Conservation (phyloP, 768 basidiomycete species). For the Vishniacozyma victoriae region DNA sequence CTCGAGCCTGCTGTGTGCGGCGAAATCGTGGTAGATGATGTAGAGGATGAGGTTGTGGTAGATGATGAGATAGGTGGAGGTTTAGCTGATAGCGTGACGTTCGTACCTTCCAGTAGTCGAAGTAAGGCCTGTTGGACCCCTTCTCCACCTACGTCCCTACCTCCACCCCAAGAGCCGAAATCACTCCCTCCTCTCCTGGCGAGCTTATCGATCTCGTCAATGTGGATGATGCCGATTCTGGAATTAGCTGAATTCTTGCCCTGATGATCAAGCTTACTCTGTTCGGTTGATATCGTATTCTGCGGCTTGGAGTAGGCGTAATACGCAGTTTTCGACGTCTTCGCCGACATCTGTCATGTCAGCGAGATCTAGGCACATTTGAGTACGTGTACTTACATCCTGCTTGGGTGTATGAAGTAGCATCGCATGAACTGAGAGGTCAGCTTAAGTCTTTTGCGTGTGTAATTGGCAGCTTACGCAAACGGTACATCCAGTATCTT, state of each 20-base stretch:
- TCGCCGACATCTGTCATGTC: constrained; percentile 74
- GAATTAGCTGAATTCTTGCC: constrained; percentile 1
- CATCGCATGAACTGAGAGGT: constrained; percentile 56
- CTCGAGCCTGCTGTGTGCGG: neutral
- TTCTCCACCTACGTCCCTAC: constrained; percentile 85
- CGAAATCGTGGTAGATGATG: neutral
- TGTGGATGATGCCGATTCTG: constrained; percentile 89
- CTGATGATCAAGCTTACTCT: constrained; percentile 53
- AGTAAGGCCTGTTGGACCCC: constrained; percentile 79
- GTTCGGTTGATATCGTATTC: constrained; percentile 82
- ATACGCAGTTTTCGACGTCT: constrained; percentile 87
- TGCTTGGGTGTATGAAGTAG: constrained; percentile 82
- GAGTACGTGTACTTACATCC: constrained; percentile 30
- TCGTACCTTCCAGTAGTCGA: constrained; percentile 88
- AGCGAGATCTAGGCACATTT: constrained; percentile 2
- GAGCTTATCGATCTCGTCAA: constrained; percentile 94
- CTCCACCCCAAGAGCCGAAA: constrained; percentile 48
- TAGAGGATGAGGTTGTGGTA: constrained; percentile 45
- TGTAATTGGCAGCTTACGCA: constrained; percentile 50
- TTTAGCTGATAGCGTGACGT: constrained; percentile 65
- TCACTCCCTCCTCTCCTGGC: constrained; percentile 53
- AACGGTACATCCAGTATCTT: constrained; percentile 88
- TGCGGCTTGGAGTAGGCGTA: constrained; percentile 80
- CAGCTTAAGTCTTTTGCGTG: constrained; percentile 50
- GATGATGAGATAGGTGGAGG: constrained; percentile 48